Evolutionary conservation across 2,329 filamentous ascomycete genomes (phyloP), one percentile per base, ranked within the genome.

Genomic region (Shiraia bambusicola): DNA sequence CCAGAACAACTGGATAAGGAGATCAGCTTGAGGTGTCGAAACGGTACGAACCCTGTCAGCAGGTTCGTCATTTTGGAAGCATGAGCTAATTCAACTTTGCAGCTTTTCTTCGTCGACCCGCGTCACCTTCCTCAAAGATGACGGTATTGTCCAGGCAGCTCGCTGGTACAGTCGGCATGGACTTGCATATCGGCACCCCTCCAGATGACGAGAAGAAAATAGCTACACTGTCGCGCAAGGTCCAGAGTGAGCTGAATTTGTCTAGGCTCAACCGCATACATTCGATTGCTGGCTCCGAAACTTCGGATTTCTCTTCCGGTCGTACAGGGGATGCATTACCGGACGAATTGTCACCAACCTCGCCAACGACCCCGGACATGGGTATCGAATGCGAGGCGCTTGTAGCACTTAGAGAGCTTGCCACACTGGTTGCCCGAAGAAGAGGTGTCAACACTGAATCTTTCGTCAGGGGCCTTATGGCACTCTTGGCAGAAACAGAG

Each of bases 91-190:
- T 28, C 4, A 12, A 10, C n/a, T 12, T 29, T 9, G 7, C 17
- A 66, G 65, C 60, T 3, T 31, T 57, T 28, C 38, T 61, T 3
- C 54, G 56, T 17, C 61, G 63, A 29, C 53, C 61, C 3, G 41
- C 45, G 5, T 72, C 70, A 6, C 69, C 70, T 3, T 72, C 70
- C 2, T 53, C 50, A 11, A 60, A 61, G 29, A 73, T 73, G 69
- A 53, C 52, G 16, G 59, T 58, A 28, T 50, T 73, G 9, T 74
- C 71, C 4, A 57, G 59, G 40, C 63, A 64, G n/a, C 54, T 74
- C 11, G 61, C 59, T 3, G 50, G 47, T 27, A 61, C 40, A 3
- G 59, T 52, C 31, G 38, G 52, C 24, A 42, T 58, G 16, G 51
- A 60, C 8, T 42, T 71, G 3, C 55, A 56, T 8, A 56, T 69